These are phyloP conservation scores for Metschnikowia kunwiensis DNA, from an alignment of 805 yeast species.

Conservation along the genomic window DNA sequence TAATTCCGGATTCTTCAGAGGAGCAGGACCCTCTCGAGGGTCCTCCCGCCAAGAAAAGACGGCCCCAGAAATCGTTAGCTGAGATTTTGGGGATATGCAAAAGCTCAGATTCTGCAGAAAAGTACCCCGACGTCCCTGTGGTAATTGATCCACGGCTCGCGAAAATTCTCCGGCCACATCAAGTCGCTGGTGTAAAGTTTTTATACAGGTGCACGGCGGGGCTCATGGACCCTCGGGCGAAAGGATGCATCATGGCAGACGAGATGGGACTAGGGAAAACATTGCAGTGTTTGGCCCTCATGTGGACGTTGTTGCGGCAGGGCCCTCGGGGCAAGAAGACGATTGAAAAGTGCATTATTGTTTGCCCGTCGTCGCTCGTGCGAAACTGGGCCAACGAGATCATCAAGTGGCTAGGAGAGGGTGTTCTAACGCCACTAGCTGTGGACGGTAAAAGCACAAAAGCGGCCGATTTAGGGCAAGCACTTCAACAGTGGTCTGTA, in stretches of 20 bases:
- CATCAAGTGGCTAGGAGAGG: constrained; percentile 91
- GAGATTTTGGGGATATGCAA: constrained; percentile 74
- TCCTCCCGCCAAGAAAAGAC: constrained; percentile 30
- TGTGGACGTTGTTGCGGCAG: constrained; percentile 91
- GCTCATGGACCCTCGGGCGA: constrained; percentile 72
- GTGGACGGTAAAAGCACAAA: constrained; percentile 87
- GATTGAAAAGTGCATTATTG: constrained; percentile 86
- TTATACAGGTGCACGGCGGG: constrained; percentile 91
- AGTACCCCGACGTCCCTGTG: constrained; percentile 86
- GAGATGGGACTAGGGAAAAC: constrained; percentile 96
- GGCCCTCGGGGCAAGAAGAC: constrained; percentile 82
- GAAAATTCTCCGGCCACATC: constrained; percentile 89
- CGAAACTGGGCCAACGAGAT: constrained; percentile 97
- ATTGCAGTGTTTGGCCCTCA: constrained; percentile 77
- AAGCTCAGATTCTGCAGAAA: constrained; percentile 46
- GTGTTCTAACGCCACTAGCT: constrained; percentile 83
- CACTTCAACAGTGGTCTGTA: constrained; percentile 77
- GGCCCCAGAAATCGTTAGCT: constrained; percentile 63
- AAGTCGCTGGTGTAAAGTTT: constrained; percentile 91
- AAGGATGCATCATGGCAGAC: constrained; percentile 98
- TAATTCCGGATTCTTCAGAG: constrained; percentile 12
- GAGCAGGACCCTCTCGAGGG: constrained; percentile 14
- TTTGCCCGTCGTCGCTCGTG: constrained; percentile 92
- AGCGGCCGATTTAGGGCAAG: constrained; percentile 61
- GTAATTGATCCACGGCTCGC: constrained; percentile 89